Base-by-base conservation (phyloP, 192 early-diverging fungal species). In the Radiomyces spectabilis region DNA sequence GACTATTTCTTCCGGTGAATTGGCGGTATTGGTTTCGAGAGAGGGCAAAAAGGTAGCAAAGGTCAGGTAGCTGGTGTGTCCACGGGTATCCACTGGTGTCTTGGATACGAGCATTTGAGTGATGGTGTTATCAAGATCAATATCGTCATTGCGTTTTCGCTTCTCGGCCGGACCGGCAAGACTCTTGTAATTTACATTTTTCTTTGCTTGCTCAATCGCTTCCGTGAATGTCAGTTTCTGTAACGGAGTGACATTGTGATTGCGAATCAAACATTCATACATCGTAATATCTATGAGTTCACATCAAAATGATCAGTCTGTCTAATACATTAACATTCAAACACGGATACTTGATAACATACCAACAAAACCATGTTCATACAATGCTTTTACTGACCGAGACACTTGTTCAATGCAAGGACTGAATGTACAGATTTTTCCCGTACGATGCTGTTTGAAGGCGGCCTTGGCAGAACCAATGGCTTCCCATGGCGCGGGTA, bases 361-460 rank as follows among this genome's bases (percentile, higher is more conserved):
- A 77, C 89, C 88, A n/a, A 87, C 75, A 70, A 95, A 98, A 4
- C 89, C 87, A 46, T 87, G 71, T 33, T 93, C 84, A 21, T 85
- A 79, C 49, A 98, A 67, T 18, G 84, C 85, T 22, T 72, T 58
- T 3, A 84, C 84, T 9, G 93, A 93, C 39, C 77, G 72, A 46
- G 86, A 80, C 26, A 98, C 93, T 65, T 98, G 95, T 63, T 98
- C 95, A 35, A 97, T 92, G 47, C 93, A 95, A 3, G 95, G 95
- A 55, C 89, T 92, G 65, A 98, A 98, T 38, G 85, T 87, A 60
- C 95, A 97, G 12, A 98, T 87, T 34, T 86, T 78, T 16, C 94
- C 94, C 31, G 88, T 84, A 15, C 78, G 73, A 43, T 85, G 73
- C 57, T 79, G 81, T 55, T 89, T 84, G 53, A 98, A 88, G 0